Evolutionary conservation across 768 basidiomycete genomes (phyloP).

Genomic region (Sarcodon aspratus): DNA sequence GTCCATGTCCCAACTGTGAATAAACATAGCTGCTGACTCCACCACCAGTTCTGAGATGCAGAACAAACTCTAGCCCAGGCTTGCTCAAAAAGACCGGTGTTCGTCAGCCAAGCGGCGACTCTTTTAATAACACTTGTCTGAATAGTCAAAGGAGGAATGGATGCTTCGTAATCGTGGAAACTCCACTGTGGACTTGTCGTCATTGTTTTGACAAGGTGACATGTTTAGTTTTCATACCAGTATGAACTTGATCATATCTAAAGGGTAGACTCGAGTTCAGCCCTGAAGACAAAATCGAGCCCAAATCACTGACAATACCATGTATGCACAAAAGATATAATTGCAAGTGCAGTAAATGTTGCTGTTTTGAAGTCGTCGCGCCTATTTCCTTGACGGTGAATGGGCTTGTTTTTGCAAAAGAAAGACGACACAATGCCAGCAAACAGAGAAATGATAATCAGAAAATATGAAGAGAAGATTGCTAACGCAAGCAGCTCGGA

Average conservation of each 20-base stretch:
- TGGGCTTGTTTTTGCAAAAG: background rate
- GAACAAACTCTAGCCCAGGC: constrained; percentile 31
- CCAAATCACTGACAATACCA: constrained; percentile 34
- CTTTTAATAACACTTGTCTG: constrained; percentile 13
- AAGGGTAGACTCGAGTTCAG: background rate
- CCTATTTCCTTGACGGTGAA: background rate
- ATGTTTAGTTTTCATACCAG: constrained; percentile 15
- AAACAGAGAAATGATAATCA: constrained; percentile 18
- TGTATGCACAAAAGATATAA: constrained; percentile 28
- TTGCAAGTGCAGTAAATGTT: constrained; percentile 22
- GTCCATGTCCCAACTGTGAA: constrained; percentile 51
- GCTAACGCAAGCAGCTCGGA: constrained; percentile 8
- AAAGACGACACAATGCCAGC: constrained; percentile 12
- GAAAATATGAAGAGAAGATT: constrained; percentile 25
- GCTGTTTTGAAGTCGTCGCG: constrained; percentile 7
- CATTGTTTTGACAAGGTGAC: background rate
- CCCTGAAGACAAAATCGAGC: background rate
- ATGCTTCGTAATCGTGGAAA: constrained; percentile 31
- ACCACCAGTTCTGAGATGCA: constrained; percentile 51
- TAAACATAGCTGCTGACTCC: constrained; percentile 53
- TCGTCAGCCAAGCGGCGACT: constrained; percentile 39
- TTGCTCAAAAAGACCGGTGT: constrained; percentile 50
- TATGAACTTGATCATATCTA: constrained; percentile 39
- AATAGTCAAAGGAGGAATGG: background rate
- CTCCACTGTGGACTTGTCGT: constrained; percentile 34